Evolutionary conservation across 2,329 filamentous ascomycete species (phyloP).

Genomic region (Dryadomyces quercus-mongolicae): DNA sequence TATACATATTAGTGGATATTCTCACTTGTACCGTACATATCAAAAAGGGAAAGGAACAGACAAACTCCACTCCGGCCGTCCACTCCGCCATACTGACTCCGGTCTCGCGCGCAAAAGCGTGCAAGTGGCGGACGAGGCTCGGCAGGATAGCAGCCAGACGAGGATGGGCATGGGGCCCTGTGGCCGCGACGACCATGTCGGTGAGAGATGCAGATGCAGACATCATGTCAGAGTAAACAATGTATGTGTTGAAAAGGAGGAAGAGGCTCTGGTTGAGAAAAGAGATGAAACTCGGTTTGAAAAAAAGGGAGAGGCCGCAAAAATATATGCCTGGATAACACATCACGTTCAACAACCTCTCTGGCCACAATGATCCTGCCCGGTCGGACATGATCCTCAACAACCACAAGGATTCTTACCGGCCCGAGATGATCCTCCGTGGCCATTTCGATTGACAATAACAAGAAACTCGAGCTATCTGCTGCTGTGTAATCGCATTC

Average conservation of each 20-base stretch:
- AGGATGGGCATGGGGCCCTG: not conserved
- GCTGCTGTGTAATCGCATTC: too few species aligned
- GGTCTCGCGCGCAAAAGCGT: slow-evolving; percentile 57
- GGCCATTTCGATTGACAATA: too few species aligned
- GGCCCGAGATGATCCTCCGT: too few species aligned
- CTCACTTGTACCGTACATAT: not conserved
- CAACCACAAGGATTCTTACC: too few species aligned
- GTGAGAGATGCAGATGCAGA: not conserved
- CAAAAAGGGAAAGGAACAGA: not conserved
- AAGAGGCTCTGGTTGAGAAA: not conserved
- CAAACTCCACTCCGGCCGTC: slow-evolving; percentile 48
- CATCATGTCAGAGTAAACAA: not conserved
- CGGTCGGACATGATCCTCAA: too few species aligned
- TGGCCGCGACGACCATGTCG: not conserved
- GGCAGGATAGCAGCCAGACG: not conserved
- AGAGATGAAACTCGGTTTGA: not conserved
- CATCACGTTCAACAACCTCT: too few species aligned
- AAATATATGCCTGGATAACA: not conserved
- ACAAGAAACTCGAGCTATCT: too few species aligned
- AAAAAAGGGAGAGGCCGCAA: not conserved
- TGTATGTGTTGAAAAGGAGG: not conserved
- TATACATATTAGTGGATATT: slow-evolving; percentile 12
- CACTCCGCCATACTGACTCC: slow-evolving; percentile 54
- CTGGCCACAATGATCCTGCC: too few species aligned
- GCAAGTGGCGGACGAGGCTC: slow-evolving; percentile 22